These are phyloP conservation scores for Fusarium penzigii DNA, from an alignment of 2,329 filamentous ascomycete species.

Conservation along the genomic window DNA sequence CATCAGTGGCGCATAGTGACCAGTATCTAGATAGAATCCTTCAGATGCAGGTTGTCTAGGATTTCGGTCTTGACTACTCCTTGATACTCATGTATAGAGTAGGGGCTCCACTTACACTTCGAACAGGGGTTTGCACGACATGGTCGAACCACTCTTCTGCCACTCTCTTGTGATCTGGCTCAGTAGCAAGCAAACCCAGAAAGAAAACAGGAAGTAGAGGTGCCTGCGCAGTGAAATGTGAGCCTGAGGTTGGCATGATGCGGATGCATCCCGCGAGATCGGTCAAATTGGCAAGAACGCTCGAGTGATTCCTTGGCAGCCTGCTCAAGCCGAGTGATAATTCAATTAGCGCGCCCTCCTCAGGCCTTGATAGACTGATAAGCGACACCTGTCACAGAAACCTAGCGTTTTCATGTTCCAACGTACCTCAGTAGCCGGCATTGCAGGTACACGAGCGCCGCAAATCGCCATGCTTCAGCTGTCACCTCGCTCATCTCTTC, in stretches of 20 bases:
- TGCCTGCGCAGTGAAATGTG: constrained; percentile 43
- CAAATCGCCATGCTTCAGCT: constrained; percentile 44
- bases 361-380: no score
- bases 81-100: constrained; percentile 1
- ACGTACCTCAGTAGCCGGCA: constrained; percentile 41
- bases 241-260: constrained; percentile 44
- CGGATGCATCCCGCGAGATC: constrained; percentile 40
- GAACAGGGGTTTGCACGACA: constrained; percentile 38
- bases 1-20: constrained; percentile 21
- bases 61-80: constrained; percentile 6
- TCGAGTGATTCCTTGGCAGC: constrained; percentile 39
- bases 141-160: constrained; percentile 39
- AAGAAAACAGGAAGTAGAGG: constrained; percentile 44
- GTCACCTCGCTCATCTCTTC: constrained; percentile 42
- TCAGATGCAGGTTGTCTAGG: constrained; percentile 25
- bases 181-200: constrained; percentile 38
- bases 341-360: constrained; percentile 3
- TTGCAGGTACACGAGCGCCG: constrained; percentile 41
- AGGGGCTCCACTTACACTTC: constrained; percentile 38
- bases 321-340: constrained; percentile 19
- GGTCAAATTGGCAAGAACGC: constrained; percentile 33
- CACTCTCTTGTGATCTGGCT: constrained; percentile 28
- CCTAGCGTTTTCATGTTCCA: not conserved
- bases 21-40: constrained; percentile 12
- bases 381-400: no score